These are phyloP conservation scores for Achlya hypogyna DNA, from an alignment of 352 stramenopile genomes.

Conservation along the genomic window DNA sequence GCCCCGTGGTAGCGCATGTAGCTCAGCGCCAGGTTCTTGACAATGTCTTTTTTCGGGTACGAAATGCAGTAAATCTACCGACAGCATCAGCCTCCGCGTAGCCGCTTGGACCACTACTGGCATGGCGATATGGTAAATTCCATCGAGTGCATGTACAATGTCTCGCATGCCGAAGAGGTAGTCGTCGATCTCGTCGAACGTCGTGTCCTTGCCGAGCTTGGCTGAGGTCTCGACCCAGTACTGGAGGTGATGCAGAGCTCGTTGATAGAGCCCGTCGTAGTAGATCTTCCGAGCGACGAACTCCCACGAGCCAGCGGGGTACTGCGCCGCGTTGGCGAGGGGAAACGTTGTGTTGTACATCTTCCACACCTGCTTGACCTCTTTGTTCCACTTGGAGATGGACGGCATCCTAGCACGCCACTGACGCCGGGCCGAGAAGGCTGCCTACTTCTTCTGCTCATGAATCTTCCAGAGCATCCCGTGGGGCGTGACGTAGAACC, in stretches of 20 bases:
- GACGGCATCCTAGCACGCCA: constrained; percentile 21
- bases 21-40: constrained; percentile 42
- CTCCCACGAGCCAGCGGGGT: constrained; percentile 38
- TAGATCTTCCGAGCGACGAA: constrained; percentile 40
- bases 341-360: constrained; percentile 6
- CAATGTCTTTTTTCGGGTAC: constrained; percentile 40
- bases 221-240: constrained; percentile 31
- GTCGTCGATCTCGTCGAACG: constrained; percentile 25
- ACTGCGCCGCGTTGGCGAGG: constrained; percentile 9
- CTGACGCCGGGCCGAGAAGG: constrained; percentile 10
- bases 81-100: neutral
- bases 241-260: constrained; percentile 29
- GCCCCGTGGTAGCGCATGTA: constrained; percentile 33
- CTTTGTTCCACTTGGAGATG: constrained; percentile 15
- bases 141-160: constrained; percentile 24
- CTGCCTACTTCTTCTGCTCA: constrained; percentile 13
- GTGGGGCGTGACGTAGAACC: constrained; percentile 32
- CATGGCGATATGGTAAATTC: constrained; percentile 22
- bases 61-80: constrained; percentile 22
- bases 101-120: constrained; percentile 8
- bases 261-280: constrained; percentile 48
- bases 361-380: neutral
- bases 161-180: constrained; percentile 30
- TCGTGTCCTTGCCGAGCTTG: constrained; percentile 21
- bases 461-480: constrained; percentile 41